Percentiles rank a stretch among this genome's conserved stretches.
These are phyloP conservation scores for Coniochaeta hoffmannii DNA, from an alignment of 2,329 filamentous ascomycete species.

Conservation along the genomic window DNA sequence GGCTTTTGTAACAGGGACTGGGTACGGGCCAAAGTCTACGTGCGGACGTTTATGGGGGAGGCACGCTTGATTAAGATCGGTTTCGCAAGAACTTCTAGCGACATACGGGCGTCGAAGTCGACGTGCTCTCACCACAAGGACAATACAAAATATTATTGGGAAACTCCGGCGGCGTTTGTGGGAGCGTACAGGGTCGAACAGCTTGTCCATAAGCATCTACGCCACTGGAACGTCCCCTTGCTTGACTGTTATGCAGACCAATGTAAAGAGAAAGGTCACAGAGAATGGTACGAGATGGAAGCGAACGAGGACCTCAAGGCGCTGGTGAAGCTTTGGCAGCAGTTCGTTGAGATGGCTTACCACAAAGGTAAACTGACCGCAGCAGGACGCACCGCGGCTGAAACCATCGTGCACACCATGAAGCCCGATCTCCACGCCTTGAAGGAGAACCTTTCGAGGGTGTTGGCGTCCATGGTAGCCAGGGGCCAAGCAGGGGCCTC, in stretches of 20 bases:
- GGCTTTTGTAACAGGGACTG: too few relatives aligned
- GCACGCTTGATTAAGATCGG: too few relatives aligned
- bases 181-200: not conserved
- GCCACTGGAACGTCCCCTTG: not conserved
- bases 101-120: not conserved
- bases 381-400: not conserved
- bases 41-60: too few relatives aligned
- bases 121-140: not conserved
- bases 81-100: not conserved
- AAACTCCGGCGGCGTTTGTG: not conserved
- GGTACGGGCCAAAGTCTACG: too few relatives aligned
- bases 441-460: too few relatives aligned
- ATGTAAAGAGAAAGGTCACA: not conserved
- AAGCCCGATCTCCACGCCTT: too few relatives aligned
- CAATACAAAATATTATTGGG: not conserved
- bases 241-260: not conserved
- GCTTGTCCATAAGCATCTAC: not conserved
- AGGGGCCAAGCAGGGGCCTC: too few relatives aligned
- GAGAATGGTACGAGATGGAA: not conserved
- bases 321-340: not conserved
- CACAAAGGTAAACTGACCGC: not conserved
- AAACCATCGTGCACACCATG: not conserved
- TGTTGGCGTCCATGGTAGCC: too few relatives aligned
- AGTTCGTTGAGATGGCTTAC: not conserved
- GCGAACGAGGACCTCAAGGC: not conserved